Evolutionary conservation across 1,284 basidiomycete species (phyloP).

Genomic region (Phlebopus sp.): DNA sequence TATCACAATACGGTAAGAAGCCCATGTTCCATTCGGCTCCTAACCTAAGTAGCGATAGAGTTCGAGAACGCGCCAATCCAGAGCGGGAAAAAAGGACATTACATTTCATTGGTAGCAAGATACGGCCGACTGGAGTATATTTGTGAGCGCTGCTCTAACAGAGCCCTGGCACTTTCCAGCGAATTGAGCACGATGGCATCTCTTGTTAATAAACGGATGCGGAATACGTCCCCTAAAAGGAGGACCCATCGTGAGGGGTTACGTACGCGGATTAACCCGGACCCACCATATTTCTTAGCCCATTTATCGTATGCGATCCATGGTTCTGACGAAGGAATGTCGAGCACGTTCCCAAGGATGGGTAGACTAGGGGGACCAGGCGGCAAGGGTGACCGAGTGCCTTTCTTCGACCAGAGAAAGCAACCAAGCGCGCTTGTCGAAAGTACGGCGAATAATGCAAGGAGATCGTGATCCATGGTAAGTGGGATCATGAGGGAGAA

Average conservation of each 20-base stretch:
- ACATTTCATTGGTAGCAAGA: neutral
- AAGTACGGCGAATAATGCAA: neutral
- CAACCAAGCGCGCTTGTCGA: neutral
- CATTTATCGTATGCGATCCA: neutral
- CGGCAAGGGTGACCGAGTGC: neutral
- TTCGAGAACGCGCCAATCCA: neutral
- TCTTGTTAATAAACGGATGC: neutral
- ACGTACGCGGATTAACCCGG: no score
- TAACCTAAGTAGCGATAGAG: neutral
- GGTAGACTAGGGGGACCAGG: constrained; percentile 1
- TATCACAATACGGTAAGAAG: constrained; percentile 3
- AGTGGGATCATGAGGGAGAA: neutral
- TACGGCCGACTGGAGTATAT: constrained; percentile 22
- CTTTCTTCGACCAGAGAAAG: neutral
- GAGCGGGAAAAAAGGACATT: neutral
- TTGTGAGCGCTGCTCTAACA: constrained; percentile 25
- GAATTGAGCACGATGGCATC: constrained; percentile 19
- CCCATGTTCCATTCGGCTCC: constrained; percentile 3
- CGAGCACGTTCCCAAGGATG: constrained; percentile 1
- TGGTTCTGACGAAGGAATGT: neutral
- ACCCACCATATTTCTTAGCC: neutral
- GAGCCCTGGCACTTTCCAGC: constrained; percentile 20
- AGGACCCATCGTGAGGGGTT: neutral
- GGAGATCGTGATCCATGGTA: neutral
- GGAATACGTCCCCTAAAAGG: no score